A percentile compares a stretch with the other conserved stretches of the same genome.
phyloP scores from a whole-genome alignment of 352 stramenopile species.

The Globisporangium camurandrum region DNA sequence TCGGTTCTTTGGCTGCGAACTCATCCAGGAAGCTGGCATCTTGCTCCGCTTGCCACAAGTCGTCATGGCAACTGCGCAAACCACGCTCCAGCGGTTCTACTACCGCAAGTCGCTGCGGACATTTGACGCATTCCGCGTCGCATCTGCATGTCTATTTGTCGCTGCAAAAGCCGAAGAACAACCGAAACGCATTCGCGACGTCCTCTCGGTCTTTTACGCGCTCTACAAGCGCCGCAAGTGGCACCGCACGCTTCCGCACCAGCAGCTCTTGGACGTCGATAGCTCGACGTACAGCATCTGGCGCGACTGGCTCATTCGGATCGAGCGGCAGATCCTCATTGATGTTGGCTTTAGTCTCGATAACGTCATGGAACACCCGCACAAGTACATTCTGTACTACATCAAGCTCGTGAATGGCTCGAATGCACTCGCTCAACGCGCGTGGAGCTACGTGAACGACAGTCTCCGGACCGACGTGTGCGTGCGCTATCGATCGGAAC shows the following conservation, averaged over 20 bases:
- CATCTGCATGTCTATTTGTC: conserved; percentile 85
- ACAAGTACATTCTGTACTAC: conserved; percentile 93
- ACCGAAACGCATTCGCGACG: conserved; percentile 68
- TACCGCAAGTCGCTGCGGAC: conserved; percentile 75
- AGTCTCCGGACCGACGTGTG: conserved; percentile 81
- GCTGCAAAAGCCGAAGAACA: conserved; percentile 88
- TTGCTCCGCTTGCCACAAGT: conserved; percentile 84
- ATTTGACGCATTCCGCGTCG: conserved; percentile 88
- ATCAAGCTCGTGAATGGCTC: conserved; percentile 80
- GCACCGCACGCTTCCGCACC: conserved; percentile 27
- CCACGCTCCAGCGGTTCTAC: conserved; percentile 88
- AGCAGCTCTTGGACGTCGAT: conserved; percentile 66
- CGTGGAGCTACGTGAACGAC: conserved; percentile 91
- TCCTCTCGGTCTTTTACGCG: conserved; percentile 85
- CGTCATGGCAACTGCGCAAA: conserved; percentile 88
- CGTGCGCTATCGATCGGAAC: conserved; percentile 68
- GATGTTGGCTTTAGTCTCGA: conserved; percentile 91
- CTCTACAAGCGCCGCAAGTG: conserved; percentile 74
- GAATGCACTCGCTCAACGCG: conserved; percentile 64
- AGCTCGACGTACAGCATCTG: conserved; percentile 55
- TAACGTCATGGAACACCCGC: conserved; percentile 87
- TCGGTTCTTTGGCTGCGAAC: conserved; percentile 84
- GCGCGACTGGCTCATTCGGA: conserved; percentile 80
- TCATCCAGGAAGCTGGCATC: conserved; percentile 87
- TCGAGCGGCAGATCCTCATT: conserved; percentile 88